These are phyloP conservation scores for Aspergillus cejpii DNA, from an alignment of 2,329 filamentous ascomycete species.

Conservation along the genomic window DNA sequence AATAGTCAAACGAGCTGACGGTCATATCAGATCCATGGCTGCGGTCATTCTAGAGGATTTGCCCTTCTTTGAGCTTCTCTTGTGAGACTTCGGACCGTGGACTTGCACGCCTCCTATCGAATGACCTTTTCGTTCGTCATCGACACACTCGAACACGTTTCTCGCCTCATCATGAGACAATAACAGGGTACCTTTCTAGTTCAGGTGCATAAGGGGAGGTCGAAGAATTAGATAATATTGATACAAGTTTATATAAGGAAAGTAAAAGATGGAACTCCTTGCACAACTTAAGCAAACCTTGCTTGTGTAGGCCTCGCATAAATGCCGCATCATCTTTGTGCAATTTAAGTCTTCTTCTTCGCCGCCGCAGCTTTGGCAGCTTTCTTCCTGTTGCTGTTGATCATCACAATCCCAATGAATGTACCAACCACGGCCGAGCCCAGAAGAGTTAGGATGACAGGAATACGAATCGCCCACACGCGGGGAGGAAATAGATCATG, in stretches of 20 bases:
- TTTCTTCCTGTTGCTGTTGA: constrained; percentile 97
- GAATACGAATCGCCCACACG: constrained; percentile 97
- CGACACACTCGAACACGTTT: background rate
- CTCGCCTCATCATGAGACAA: background rate
- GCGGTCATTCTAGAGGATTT: background rate
- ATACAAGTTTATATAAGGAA: background rate
- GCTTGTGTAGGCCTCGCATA: background rate
- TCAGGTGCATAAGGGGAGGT: background rate
- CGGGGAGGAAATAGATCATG: constrained; percentile 94
- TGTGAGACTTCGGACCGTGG: background rate
- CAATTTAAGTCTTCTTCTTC: constrained; percentile 73
- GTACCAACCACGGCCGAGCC: constrained; percentile 90
- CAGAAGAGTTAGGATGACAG: constrained; percentile 89
- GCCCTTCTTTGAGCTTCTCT: background rate
- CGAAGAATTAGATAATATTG: background rate
- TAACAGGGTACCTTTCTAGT: background rate
- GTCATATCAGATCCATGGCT: background rate
- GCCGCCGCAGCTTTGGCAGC: constrained; percentile 72
- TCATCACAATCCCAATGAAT: constrained; percentile 96
- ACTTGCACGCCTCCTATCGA: background rate
- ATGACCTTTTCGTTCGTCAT: background rate
- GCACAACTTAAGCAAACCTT: background rate
- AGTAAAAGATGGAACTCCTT: background rate
- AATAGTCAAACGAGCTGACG: constrained; percentile 2
- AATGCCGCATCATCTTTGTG: background rate